Evolutionary conservation across 192 early-diverging fungal genomes (phyloP), one percentile per base, ranked within the genome.

Genomic region (Chytriomyces confervae): DNA sequence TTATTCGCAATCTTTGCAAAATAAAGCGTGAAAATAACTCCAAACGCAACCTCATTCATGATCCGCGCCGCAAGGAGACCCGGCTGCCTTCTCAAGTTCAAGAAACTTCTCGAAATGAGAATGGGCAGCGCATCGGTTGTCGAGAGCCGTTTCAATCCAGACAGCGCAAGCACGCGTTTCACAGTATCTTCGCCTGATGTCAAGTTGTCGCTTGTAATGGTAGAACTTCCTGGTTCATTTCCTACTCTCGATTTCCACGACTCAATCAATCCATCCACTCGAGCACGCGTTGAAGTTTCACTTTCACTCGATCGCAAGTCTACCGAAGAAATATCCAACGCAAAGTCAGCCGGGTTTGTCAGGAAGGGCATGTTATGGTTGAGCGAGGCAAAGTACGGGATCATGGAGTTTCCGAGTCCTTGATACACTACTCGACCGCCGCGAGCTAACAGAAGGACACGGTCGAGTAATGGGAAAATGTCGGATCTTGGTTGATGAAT

Each of bases 401-500:
- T 50, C 48, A 82, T 74, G 23, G 51, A 20, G 10, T 7, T n/a
- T 4, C 66, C 77, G 0, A 78, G 67, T 7, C 85, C 85, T 62
- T 83, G 80, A 49, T 76, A 86, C 3, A 79, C 83, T 5, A 82
- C 73, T 10, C 82, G 78, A 51, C 81, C 81, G 49, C 77, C 81
- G 43, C 79, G 79, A 1, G 72, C 73, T 5, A 80, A 50, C 3
- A 76, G 68, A 23, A 71, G 11, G 50, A 80, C 65, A 60, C 57
- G 76, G 83, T 95, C 93, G 75, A 94, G 92, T 20, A 91, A 83
- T 27, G 86, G 85, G 83, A 94, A 92, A 69, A 94, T 89, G 67
- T 94, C 90, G 3, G 91, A 91, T 66, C 88, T 88, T 29, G 94
- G 94, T 79, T 95, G 94, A 72, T 95, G 93, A 64, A 94, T 92